Evolutionary conservation across 2,329 filamentous ascomycete genomes (phyloP).

Genomic region (Fusarium sp.): DNA sequence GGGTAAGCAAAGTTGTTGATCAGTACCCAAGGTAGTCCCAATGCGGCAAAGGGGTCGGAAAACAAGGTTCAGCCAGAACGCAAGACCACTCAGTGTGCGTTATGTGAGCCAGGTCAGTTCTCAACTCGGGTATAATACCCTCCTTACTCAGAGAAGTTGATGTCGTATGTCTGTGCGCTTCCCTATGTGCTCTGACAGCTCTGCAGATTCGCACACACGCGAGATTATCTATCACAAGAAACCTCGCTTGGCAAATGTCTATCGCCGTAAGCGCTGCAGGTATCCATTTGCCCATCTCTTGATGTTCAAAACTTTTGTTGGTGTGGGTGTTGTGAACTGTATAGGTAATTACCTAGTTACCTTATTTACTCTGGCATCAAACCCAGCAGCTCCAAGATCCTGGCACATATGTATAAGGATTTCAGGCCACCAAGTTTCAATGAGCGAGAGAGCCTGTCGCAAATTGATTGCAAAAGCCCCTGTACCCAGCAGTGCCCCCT

Average conservation of each 20-base stretch:
- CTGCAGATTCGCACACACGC: slow-evolving; percentile 5
- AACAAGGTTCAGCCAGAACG: slow-evolving; percentile 35
- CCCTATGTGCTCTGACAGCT: slow-evolving; percentile 24
- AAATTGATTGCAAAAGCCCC: slow-evolving; percentile 1
- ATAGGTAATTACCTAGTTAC: neutral
- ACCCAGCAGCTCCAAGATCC: neutral
- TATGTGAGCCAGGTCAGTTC: slow-evolving; percentile 15
- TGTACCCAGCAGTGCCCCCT: slow-evolving; percentile 1
- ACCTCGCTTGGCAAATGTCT: slow-evolving; percentile 2
- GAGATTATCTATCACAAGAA: slow-evolving; percentile 15
- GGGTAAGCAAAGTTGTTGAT: slow-evolving; percentile 22
- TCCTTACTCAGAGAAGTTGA: slow-evolving; percentile 17
- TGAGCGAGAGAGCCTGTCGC: slow-evolving; percentile 1
- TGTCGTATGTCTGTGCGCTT: slow-evolving; percentile 27
- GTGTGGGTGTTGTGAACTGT: neutral
- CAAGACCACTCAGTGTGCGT: slow-evolving; percentile 17
- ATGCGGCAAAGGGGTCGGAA: slow-evolving; percentile 24
- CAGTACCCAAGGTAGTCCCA: slow-evolving; percentile 22
- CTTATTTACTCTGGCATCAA: neutral
- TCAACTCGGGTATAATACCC: slow-evolving; percentile 16
- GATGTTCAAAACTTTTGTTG: neutral
- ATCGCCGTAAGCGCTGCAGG: neutral
- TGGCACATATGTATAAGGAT: neutral
- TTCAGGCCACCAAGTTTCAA: neutral
- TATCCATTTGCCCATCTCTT: slow-evolving; percentile 3